Base-by-base conservation (phyloP, 1,284 basidiomycete species). In the Trichosporon sp. region DNA sequence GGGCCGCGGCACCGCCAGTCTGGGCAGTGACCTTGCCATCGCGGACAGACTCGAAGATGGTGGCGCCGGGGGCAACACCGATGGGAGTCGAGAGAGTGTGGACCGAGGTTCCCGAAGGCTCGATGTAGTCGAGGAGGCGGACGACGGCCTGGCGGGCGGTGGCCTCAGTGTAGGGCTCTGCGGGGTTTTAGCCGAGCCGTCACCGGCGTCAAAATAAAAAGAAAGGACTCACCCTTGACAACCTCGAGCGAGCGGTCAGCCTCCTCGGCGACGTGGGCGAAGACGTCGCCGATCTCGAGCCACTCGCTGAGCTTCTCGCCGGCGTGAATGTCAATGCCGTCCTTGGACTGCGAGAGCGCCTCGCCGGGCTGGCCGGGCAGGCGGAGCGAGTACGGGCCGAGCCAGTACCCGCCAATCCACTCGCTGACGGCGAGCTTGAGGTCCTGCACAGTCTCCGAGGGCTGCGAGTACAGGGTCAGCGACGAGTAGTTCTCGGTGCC, bases 131-230 rank as follows among this genome's bases (percentile, higher is more conserved):
- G 56, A 82, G 75, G 37, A 84, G 74, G 32, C 83, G 78, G 54
- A 83, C 75, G 37, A 85, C 76, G 37, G 82, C 79, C 64, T 80
- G 77, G 14, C 84, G 77, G 14, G 83, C 83, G 44, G 81, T 77
- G 33, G 80, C 77, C 69, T 84, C 83, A 56, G 82, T 82, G 74
- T 82, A 84, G 10, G 82, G 78, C 70, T 83, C 84, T 81, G 69
- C 11, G 16, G 8, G 29, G 25, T 27, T 49, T 52, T 31, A 36
- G 33, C 46, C 49, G 33, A 58, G 29, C n/a, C n/a, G n/a, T n/a
- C n/a, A n/a, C n/a, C n/a, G n/a, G n/a, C 19, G 25, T 21, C 6
- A 19, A 7, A 14, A 16, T 5, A 14, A 14, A 19, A 60, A 49
- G 13, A 44, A 44, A 44, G 16, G n/a, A 69, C 76, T 66, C 62